Base-by-base conservation (phyloP, 257 asterid species). In the Solanum chilense region DNA sequence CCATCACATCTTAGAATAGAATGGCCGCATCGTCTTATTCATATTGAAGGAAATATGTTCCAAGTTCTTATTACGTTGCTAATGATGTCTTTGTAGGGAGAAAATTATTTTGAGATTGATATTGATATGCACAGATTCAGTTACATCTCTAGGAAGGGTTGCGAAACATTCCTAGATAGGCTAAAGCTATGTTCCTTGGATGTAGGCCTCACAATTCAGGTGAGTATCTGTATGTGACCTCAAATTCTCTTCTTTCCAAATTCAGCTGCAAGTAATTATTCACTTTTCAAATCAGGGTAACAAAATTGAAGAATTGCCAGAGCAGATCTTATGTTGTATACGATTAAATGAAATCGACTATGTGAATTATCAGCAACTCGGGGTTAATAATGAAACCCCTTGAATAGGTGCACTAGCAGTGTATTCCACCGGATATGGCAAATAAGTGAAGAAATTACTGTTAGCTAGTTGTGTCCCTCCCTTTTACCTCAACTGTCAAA, bases 101-200 rank as follows among this genome's bases (percentile, higher is more conserved):
- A 92, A 35, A 95, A 93, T 91, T 95, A 95, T 90, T 92, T 95
- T 39, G 99, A 97, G 89, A 95, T 97, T 37, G 99, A 95, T 87
- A 86, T 97, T 93, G 99, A 97, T 66, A 97, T 97, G 99, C 99
- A 97, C 89, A 92, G 99, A 86, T 95, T 95, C 91, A 93, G 97
- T 92, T 94, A 95, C 92, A 96, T 96, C 60, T 93, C 99, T n/a
- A 91, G 95, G 75, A 97, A 95, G 90, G 99, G 98, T 10, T 94
- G 93, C 29, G 94, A 91, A 89, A 90, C 97, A 77, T 95, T 97
- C 89, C 87, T 94, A 10, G 98, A 95, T 89, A 88, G 98, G 90
- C 89, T 97, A 84, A 97, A 95, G 96, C 92, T 90, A 25, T 94
- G 96, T 84, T 90, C 90, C 29, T 89, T 97, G 93, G 98, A 97